A percentile compares a stretch with the other conserved stretches of the same genome.
Evolutionary conservation across 345 rosid species (phyloP).

Genomic region (Isatis tinctoria): DNA sequence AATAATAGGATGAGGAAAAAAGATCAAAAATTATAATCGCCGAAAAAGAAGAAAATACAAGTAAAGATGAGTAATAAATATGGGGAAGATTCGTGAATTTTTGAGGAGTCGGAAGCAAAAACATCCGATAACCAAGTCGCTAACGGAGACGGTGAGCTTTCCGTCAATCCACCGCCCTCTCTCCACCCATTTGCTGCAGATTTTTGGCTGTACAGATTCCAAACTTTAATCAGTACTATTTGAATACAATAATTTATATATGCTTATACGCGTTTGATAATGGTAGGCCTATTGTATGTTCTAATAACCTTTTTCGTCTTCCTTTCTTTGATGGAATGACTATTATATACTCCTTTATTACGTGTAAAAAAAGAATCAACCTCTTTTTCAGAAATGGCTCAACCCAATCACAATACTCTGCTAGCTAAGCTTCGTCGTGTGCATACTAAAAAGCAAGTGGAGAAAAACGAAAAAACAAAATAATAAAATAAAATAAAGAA

Average conservation of each 20-base stretch:
- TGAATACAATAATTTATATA: neutral
- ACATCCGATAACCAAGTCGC: constrained; percentile 43
- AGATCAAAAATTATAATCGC: neutral
- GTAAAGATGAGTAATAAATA: neutral
- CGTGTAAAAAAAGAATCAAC: constrained; percentile 24
- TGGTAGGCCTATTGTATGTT: constrained; percentile 20
- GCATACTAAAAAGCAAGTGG: constrained; percentile 6
- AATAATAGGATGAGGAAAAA: neutral
- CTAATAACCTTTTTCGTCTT: neutral
- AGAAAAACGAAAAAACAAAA: neutral
- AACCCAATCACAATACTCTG: constrained; percentile 28
- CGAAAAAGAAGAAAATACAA: neutral
- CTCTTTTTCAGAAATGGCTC: constrained; percentile 20
- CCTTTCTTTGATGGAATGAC: constrained; percentile 26
- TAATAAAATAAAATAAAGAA: neutral
- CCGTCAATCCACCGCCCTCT: constrained; percentile 26
- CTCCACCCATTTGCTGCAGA: constrained; percentile 45
- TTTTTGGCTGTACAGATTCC: constrained; percentile 44
- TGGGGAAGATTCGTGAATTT: neutral
- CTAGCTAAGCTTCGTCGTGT: constrained; percentile 38
- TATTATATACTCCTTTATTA: constrained; percentile 28
- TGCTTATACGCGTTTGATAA: constrained; percentile 6
- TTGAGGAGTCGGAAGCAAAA: constrained; percentile 37
- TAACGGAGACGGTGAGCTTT: constrained; percentile 32
- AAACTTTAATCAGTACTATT: constrained; percentile 8